Percentiles rank a stretch among this genome's conserved stretches.
These are phyloP conservation scores for Rhizopogon vesiculosus DNA, from an alignment of 768 basidiomycete genomes.

Conservation along the genomic window DNA sequence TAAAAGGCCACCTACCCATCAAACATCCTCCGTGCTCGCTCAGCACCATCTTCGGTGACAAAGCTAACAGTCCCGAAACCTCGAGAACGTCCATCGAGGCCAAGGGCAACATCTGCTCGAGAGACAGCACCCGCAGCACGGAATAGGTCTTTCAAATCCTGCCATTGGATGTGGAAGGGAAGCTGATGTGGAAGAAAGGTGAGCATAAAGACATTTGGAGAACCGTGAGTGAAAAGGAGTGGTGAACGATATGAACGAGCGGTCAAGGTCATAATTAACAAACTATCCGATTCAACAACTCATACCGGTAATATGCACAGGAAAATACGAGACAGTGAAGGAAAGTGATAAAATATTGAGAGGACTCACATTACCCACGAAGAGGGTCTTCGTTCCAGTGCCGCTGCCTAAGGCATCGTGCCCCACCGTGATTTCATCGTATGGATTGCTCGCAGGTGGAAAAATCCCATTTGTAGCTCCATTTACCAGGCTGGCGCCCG, in stretches of 20 bases:
- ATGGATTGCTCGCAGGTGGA: neutral
- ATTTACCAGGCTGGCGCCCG: neutral
- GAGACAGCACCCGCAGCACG: conserved; percentile 86
- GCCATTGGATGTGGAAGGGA: conserved; percentile 95
- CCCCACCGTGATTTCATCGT: neutral
- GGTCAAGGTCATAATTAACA: neutral
- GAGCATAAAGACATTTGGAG: neutral
- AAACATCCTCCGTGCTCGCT: conserved; percentile 80
- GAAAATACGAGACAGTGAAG: conserved; percentile 1
- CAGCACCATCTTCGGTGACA: conserved; percentile 78
- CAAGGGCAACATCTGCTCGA: conserved; percentile 87
- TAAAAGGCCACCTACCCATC: conserved; percentile 63
- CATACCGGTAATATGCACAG: neutral
- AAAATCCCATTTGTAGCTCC: neutral
- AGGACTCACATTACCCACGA: conserved; percentile 81
- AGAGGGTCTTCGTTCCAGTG: conserved; percentile 52
- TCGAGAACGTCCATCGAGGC: conserved; percentile 81
- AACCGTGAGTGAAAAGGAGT: neutral
- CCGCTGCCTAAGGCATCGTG: conserved; percentile 23
- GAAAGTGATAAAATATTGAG: neutral
- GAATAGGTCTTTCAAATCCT: conserved; percentile 95
- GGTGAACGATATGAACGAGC: neutral
- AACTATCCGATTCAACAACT: neutral
- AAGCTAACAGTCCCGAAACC: conserved; percentile 94
- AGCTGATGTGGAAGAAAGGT: conserved; percentile 41